Evolutionary conservation across 2,329 filamentous ascomycete genomes (phyloP).

Genomic region (Aureobasidium sp.): DNA sequence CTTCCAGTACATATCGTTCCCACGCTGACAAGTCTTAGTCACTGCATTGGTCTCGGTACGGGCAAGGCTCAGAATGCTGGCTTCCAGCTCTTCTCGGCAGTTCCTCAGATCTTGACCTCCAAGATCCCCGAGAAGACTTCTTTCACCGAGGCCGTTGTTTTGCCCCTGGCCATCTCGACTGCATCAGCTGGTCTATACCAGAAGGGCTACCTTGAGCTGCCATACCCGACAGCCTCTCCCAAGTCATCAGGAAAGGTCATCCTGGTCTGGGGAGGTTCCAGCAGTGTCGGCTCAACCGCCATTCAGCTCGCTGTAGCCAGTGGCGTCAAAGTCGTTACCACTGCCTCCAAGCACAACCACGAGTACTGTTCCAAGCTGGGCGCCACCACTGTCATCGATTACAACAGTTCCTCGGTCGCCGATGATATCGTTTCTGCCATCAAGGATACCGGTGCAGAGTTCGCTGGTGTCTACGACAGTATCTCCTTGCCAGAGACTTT

Average conservation of each 20-base stretch:
- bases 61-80: slow-evolving; percentile 8
- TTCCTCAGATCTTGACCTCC: slow-evolving; percentile 24
- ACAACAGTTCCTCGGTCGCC: slow-evolving; percentile 25
- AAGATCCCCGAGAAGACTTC: slow-evolving; percentile 31
- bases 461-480: slow-evolving; percentile 34
- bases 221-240: slow-evolving; percentile 27
- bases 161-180: slow-evolving; percentile 38
- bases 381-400: slow-evolving; percentile 25
- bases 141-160: slow-evolving; percentile 32
- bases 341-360: slow-evolving; percentile 26
- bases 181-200: slow-evolving; percentile 36
- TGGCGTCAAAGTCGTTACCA: slow-evolving; percentile 27
- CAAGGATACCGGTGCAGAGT: slow-evolving; percentile 28
- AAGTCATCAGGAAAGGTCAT: slow-evolving; percentile 29
- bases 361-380: slow-evolving; percentile 24
- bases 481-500: slow-evolving; percentile 18
- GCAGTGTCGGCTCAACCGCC: slow-evolving; percentile 26
- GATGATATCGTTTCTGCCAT: slow-evolving; percentile 33
- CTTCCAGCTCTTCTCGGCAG: slow-evolving; percentile 29
- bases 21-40: not conserved
- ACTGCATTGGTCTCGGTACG: slow-evolving; percentile 10
- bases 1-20: not conserved
- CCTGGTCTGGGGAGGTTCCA: slow-evolving; percentile 29
- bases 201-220: slow-evolving; percentile 30
- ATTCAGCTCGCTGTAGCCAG: slow-evolving; percentile 29